Conservation (phyloP, 306 rosid species). For the Begonia loranthoides region DNA sequence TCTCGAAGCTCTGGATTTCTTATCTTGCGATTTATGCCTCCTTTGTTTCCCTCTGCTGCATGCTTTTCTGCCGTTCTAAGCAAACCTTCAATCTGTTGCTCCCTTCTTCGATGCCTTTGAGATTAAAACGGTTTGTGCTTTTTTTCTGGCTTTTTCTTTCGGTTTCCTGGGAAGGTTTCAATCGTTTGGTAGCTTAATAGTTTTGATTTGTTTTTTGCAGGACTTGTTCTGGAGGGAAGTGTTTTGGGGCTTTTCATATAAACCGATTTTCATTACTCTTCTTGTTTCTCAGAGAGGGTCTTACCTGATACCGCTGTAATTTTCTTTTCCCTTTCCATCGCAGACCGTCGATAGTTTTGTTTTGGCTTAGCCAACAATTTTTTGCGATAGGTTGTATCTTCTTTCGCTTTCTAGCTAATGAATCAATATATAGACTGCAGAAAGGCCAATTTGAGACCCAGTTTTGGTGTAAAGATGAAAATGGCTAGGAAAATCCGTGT, state of each 20-base stretch:
- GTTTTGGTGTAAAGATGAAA: conserved; percentile 7
- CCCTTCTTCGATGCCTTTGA: conserved; percentile 75
- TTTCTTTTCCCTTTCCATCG: neutral
- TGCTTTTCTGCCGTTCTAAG: conserved; percentile 22
- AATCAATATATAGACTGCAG: conserved; percentile 4
- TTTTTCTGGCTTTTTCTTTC: neutral
- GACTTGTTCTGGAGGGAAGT: conserved; percentile 56
- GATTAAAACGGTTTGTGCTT: conserved; percentile 45
- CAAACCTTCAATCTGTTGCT: conserved; percentile 27
- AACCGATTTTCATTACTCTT: conserved; percentile 35
- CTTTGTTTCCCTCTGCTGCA: conserved; percentile 6
- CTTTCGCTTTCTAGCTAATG: neutral
- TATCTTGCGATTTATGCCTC: neutral
- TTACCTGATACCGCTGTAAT: conserved; percentile 25
- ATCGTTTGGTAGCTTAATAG: no score
- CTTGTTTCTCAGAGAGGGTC: conserved; percentile 46
- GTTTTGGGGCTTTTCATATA: conserved; percentile 54
- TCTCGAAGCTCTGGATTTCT: conserved; percentile 39
- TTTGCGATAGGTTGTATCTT: conserved; percentile 25
- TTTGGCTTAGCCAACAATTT: conserved; percentile 4
- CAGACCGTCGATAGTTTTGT: neutral
- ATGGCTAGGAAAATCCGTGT: conserved; percentile 38
- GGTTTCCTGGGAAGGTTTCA: neutral
- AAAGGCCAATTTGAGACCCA: conserved; percentile 11
- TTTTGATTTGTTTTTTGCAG: conserved; percentile 21